Evolutionary conservation across 1,139 yeast species (phyloP), one percentile per base, ranked within the genome.

Genomic region (Saccharomycopsis crataegensis): DNA sequence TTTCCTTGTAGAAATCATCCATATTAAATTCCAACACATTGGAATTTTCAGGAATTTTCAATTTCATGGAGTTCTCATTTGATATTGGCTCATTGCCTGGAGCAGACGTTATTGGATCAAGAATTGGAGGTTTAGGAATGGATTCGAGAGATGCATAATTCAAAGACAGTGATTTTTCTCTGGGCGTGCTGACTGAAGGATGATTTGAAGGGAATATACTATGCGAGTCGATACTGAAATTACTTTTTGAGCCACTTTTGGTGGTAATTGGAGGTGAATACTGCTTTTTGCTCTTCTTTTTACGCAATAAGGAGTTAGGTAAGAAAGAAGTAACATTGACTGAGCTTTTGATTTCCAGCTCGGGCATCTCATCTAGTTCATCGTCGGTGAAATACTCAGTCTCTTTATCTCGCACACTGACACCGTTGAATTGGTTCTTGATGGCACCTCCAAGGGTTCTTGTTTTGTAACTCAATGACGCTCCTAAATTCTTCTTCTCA

Each of bases 351-450:
- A 33, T 17, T 36, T 8, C 8, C 40, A 43, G 17, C 34, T 22
- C 50, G 37, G 12, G 38, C 3, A 11, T 38, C 14, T 14, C 49
- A 11, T 41, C 51, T 17, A 42, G 12, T 14, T 32, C 32, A 16
- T 65, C 69, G 9, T 47, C 44, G 9, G 36, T 43, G 8, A 36
- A 14, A 28, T 14, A 11, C 14, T 33, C 48, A 14, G 31, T 45
- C 34, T 34, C 51, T 9, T 16, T 40, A 17, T 50, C 46, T 11
- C 48, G 17, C 6, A 52, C 33, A 33, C 52, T 38, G 5, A 40
- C 48, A 37, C 62, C 60, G 46, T 53, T 66, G 67, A 60, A 69
- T 62, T 69, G 61, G 58, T 57, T 53, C 52, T 44, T 46, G 28
- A 48, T 48, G 11, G 49, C 56, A 11, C 51, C 53, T 42, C 53